These are phyloP conservation scores for Mucor piriformis DNA, from an alignment of 371 early-diverging fungal species.

Conservation along the genomic window DNA sequence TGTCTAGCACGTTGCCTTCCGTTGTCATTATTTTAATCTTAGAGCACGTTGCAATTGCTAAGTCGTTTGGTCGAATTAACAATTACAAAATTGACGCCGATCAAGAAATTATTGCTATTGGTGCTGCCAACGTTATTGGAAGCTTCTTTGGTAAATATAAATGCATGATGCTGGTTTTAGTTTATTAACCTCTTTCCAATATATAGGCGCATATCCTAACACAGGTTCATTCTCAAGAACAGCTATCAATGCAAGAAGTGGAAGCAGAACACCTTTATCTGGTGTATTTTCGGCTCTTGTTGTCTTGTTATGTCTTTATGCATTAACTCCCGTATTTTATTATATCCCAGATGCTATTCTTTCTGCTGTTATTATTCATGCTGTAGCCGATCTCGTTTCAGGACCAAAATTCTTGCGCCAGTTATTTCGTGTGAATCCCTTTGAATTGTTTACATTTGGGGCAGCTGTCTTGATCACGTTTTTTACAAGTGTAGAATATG, in stretches of 20 bases:
- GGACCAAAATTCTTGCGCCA: slow-evolving; percentile 34
- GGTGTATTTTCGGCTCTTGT: slow-evolving; percentile 74
- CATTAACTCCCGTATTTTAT: slow-evolving; percentile 80
- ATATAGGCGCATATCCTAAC: slow-evolving; percentile 73
- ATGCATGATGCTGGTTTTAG: background rate
- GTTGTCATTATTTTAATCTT: slow-evolving; percentile 74
- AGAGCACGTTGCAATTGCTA: slow-evolving; percentile 84
- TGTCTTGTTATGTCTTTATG: slow-evolving; percentile 78
- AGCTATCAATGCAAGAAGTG: slow-evolving; percentile 78
- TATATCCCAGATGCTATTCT: slow-evolving; percentile 83
- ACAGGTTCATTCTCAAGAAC: slow-evolving; percentile 91
- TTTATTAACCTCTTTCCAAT: background rate
- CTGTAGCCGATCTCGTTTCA: slow-evolving; percentile 62
- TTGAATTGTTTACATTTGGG: slow-evolving; percentile 54
- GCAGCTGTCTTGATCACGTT: slow-evolving; percentile 63
- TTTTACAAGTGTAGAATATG: slow-evolving; percentile 66
- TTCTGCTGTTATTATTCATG: slow-evolving; percentile 79
- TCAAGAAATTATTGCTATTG: slow-evolving; percentile 88
- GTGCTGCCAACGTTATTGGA: slow-evolving; percentile 77
- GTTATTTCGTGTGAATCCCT: slow-evolving; percentile 42
- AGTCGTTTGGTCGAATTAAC: slow-evolving; percentile 70
- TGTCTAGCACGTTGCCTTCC: slow-evolving; percentile 57
- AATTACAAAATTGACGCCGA: slow-evolving; percentile 58
- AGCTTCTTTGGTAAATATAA: slow-evolving; percentile 70
- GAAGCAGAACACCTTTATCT: slow-evolving; percentile 81